These are phyloP conservation scores for Saturnispora dispora DNA, from an alignment of 805 yeast species.

Conservation along the genomic window DNA sequence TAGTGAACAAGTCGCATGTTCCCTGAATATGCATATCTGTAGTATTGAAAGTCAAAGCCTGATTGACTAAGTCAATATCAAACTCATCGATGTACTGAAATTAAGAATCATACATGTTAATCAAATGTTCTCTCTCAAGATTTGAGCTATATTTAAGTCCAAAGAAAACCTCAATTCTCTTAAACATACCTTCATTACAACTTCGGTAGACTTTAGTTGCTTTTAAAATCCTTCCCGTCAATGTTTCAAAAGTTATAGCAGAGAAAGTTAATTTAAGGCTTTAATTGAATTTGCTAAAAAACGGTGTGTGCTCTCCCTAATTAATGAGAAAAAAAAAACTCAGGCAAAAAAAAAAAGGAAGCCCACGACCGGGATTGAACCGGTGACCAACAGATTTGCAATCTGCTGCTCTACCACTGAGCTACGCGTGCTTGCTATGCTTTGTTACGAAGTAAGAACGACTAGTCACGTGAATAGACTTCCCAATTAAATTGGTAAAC, in stretches of 20 bases:
- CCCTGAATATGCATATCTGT: slow-evolving; percentile 72
- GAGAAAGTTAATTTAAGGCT: neutral
- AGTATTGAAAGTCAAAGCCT: slow-evolving; percentile 71
- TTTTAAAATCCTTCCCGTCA: neutral
- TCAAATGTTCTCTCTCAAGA: neutral
- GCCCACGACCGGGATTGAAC: slow-evolving; percentile 93
- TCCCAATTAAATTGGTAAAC: no score
- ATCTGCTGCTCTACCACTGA: slow-evolving; percentile 99
- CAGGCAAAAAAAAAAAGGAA: slow-evolving; percentile 18
- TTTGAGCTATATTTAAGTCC: neutral
- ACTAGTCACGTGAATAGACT: no score
- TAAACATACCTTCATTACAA: neutral
- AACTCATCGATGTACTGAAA: slow-evolving; percentile 80
- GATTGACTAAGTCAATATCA: slow-evolving; percentile 86
- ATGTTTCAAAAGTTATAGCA: neutral
- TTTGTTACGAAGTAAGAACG: neutral
- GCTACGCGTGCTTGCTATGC: slow-evolving; percentile 39
- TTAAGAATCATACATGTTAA: neutral
- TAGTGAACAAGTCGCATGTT: slow-evolving; percentile 87
- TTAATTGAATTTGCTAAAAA: neutral
- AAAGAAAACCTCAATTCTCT: neutral
- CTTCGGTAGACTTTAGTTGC: neutral
- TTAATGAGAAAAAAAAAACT: neutral
- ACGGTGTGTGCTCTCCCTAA: neutral
- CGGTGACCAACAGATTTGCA: slow-evolving; percentile 98